Conservation (phyloP, 129 eudicot species). For the Saposhnikovia divaricata region DNA sequence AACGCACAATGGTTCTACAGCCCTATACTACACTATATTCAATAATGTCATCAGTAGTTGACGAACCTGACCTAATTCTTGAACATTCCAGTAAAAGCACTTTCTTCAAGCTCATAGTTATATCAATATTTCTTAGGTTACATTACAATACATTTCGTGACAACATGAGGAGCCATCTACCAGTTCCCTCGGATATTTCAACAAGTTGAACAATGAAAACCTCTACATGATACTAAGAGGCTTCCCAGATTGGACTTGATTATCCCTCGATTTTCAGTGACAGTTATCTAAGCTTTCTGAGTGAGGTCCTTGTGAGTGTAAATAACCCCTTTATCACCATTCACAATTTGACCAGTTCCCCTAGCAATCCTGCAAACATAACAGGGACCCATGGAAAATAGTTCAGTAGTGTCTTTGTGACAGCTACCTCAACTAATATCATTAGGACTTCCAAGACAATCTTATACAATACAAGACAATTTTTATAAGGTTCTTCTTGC, state of each 20-base stretch:
- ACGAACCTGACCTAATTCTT: neutral
- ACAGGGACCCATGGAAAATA: neutral
- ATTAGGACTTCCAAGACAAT: neutral
- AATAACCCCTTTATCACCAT: constrained; percentile 10
- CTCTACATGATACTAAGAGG: neutral
- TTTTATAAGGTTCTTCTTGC: neutral
- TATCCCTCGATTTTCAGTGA: neutral
- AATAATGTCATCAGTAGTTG: neutral
- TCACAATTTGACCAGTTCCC: constrained; percentile 5
- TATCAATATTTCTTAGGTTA: neutral
- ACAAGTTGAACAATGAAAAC: neutral
- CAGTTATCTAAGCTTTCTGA: neutral
- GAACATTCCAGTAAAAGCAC: neutral
- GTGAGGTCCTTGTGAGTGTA: constrained; percentile 25
- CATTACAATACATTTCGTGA: neutral
- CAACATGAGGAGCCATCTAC: neutral
- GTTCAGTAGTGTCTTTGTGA: neutral
- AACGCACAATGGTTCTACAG: neutral
- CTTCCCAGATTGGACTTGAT: neutral
- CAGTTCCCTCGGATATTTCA: neutral
- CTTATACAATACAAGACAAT: neutral
- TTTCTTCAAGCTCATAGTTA: neutral
- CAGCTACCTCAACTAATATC: neutral
- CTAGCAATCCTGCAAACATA: constrained; percentile 5
- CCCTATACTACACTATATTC: neutral